Percentiles rank a stretch among this genome's conserved stretches.
Evolutionary conservation across 2,329 filamentous ascomycete species (phyloP).

Genomic region (Neonectria faginata): DNA sequence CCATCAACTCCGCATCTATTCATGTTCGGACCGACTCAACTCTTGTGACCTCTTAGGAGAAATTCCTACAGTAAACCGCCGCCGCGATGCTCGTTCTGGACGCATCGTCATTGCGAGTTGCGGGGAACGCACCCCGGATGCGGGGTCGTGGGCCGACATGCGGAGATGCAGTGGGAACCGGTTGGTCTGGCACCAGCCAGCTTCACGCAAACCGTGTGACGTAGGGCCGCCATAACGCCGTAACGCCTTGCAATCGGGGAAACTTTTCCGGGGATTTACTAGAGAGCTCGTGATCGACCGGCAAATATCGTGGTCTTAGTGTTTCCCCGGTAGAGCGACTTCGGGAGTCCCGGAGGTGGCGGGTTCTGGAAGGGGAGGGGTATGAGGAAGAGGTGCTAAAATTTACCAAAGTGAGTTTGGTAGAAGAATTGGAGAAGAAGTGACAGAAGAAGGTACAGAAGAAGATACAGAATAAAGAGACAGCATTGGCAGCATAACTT

Average conservation of each 20-base stretch:
- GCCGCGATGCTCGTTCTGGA: neutral
- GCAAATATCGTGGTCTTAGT: neutral
- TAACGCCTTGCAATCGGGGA: neutral
- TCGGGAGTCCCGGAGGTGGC: neutral
- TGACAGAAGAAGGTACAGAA: neutral
- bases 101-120: constrained; percentile 3
- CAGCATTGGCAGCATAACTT: neutral
- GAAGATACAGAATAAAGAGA: neutral
- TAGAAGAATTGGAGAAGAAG: neutral
- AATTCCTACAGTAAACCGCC: neutral
- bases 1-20: constrained; percentile 1
- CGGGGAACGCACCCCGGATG: constrained; percentile 17
- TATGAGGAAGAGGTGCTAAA: neutral
- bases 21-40: constrained; percentile 16
- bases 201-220: constrained; percentile 1
- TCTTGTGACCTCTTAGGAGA: constrained; percentile 3
- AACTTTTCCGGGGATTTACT: constrained; percentile 11
- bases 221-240: neutral
- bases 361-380: neutral
- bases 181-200: neutral
- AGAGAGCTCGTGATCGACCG: neutral
- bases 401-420: neutral
- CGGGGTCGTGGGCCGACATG: constrained; percentile 18
- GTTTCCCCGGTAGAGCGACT: neutral
- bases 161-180: constrained; percentile 11